Evolutionary conservation across 140 eudicot species (phyloP).

Genomic region (Erigeron philadelphicus): DNA sequence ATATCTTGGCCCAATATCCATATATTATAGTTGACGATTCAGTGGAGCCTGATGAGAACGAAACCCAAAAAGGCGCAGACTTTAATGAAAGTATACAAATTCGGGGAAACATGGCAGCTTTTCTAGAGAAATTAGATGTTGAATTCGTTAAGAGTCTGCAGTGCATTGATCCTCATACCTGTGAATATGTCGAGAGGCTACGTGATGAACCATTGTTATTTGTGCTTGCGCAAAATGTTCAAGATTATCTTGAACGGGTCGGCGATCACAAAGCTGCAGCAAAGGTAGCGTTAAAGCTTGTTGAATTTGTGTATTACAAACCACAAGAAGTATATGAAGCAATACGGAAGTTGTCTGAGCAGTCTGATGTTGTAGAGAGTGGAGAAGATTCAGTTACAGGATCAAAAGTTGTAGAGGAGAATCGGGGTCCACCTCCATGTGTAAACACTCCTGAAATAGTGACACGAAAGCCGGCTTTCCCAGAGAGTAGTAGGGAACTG

Average conservation of each 20-base stretch:
- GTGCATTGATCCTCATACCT: conserved; percentile 75
- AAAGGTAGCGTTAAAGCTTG: conserved; percentile 70
- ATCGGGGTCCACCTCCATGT: conserved; percentile 52
- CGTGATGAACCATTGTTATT: conserved; percentile 68
- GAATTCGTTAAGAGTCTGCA: conserved; percentile 71
- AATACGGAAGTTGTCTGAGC: conserved; percentile 64
- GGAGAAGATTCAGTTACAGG: conserved; percentile 38
- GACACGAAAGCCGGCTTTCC: conserved; percentile 61
- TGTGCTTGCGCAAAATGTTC: conserved; percentile 73
- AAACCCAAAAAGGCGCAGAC: conserved; percentile 72
- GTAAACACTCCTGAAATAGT: conserved; percentile 64
- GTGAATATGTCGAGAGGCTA: conserved; percentile 83
- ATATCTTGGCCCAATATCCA: conserved; percentile 57
- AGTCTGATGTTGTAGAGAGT: conserved; percentile 24
- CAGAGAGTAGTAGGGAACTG: conserved; percentile 56
- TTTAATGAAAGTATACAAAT: conserved; percentile 54
- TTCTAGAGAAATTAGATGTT: conserved; percentile 67
- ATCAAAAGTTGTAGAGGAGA: conserved; percentile 21
- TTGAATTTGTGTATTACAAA: conserved; percentile 74
- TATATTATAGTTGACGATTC: conserved; percentile 73
- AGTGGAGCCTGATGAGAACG: conserved; percentile 79
- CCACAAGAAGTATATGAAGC: conserved; percentile 83
- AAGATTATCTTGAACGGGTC: conserved; percentile 55
- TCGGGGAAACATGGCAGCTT: conserved; percentile 79
- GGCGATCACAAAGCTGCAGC: conserved; percentile 72